Base-by-base conservation (phyloP, 805 yeast genomes). In the Saccharomycopsis oosterbeekiorum region DNA sequence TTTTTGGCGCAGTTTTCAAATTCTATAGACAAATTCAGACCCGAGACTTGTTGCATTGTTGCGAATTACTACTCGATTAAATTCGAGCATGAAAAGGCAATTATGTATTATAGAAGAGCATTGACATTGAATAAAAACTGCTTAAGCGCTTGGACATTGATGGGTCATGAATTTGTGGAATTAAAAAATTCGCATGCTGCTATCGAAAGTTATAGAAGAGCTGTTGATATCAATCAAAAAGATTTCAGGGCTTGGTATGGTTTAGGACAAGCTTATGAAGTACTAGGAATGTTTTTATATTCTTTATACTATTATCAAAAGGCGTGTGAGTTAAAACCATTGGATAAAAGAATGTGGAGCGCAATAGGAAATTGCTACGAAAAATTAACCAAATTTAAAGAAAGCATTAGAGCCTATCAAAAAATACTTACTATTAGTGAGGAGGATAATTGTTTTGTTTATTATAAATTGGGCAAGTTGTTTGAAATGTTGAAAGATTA, bases 221-320 rank as follows among this genome's bases (percentile, higher is more conserved):
- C 98, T 0, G 93, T 92, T 0, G 97, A 91, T 70, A 85, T 92
- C 1, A 89, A 89, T 69, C 81, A 84, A 55, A 86, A 88, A 69
- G 99, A 94, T 70, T 96, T 88, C 71, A 78, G 97, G 58, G 98
- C 98, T 0, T 94, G 99, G 99, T 94, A 93, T 72, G 99, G 99
- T 1, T 76, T 94, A 59, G 99, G 99, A 0, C 98, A 94, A 73
- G 98, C 98, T 1, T 94, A 94, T 70, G 99, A 94, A 71, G 96
- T 94, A 11, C 75, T 93, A 60, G 97, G 93, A 67, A 93, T 93
- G 97, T 94, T 89, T 70, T 76, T 89, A 63, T 94, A 92, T 69
- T 92, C 98, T 0, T 76, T 92, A 53, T 93, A 90, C 72, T 94
- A 94, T 71, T 94, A 90, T 71, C 97, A 94, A 73, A 79, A 86